A percentile compares a stretch with the other conserved stretches of the same genome.
Evolutionary conservation across 805 yeast species (phyloP).

Genomic region (Sungouiella blattae): DNA sequence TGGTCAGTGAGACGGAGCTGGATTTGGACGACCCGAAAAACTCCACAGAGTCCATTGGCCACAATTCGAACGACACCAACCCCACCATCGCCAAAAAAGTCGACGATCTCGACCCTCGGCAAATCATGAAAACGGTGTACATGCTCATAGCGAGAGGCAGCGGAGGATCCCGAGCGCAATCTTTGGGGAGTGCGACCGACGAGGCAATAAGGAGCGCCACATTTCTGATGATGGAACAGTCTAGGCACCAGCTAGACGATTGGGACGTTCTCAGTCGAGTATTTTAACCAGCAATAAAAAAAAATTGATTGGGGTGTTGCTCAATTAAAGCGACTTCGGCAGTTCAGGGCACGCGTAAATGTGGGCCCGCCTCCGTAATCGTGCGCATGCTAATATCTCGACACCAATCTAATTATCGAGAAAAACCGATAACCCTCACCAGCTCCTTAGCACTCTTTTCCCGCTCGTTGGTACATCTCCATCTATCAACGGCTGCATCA

Average conservation of each 20-base stretch:
- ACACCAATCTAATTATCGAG: constrained; percentile 12
- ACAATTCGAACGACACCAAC: too few relatives aligned
- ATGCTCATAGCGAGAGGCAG: too few relatives aligned
- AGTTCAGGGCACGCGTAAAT: constrained; percentile 6
- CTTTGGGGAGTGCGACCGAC: constrained; percentile 4
- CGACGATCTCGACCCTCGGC: too few relatives aligned
- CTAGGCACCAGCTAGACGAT: constrained; percentile 26
- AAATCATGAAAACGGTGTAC: constrained; percentile 3
- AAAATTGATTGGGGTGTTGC: too few relatives aligned
- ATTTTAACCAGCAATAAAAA: constrained; percentile 8
- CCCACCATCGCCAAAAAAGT: too few relatives aligned
- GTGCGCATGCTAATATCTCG: constrained; percentile 3
- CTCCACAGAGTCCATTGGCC: too few relatives aligned
- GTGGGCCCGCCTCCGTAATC: constrained; percentile 7
- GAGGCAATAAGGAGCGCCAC: constrained; percentile 7
- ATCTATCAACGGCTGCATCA: too few relatives aligned
- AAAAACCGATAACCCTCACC: constrained; percentile 3
- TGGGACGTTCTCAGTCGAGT: constrained; percentile 36
- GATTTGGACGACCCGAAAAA: too few relatives aligned
- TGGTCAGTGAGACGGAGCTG: constrained; percentile 23
- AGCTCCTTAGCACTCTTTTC: constrained; percentile 1
- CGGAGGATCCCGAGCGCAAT: constrained; percentile 3
- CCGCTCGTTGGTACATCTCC: too few relatives aligned
- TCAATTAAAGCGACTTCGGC: too few relatives aligned
- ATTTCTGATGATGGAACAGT: constrained; percentile 19